Base-by-base conservation (phyloP, 2,329 filamentous ascomycete genomes). In the Torrubiella hemipterigena region DNA sequence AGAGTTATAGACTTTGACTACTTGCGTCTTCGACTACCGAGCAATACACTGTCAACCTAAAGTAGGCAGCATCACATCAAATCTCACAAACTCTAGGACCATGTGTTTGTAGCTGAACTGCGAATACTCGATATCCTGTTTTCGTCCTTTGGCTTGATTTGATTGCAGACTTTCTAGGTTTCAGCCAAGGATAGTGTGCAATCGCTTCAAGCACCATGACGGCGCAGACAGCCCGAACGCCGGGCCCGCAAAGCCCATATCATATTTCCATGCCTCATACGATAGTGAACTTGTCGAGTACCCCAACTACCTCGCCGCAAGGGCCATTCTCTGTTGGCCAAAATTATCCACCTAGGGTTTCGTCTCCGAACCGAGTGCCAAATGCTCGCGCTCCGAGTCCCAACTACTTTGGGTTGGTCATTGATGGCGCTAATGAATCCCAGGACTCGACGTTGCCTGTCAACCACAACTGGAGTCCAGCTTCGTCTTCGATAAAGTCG, bases 371-470 rank as follows among this genome's bases (percentile, higher is more conserved):
- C 17, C 47, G 53, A 24, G 34, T 44, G 5, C 34, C 46, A 3
- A 59, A 64, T 24, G 48, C 47, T 12, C 61, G 65, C 38, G 58
- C 68, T 2, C 59, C 75, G 8, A 89, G 83, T 50, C 83, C 85
- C 10, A 93, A 87, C 51, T 94, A 94, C 55, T 94, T 94, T 51
- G 82, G 81, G 34, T 72, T 93, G 37, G 63, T 76, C 18, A 59
- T 83, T 39, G 77, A 85, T 36, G 52, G 72, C 14, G 55, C 59
- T 27, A 63, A 57, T 33, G 75, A 82, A 38, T 63, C 69, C 16
- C 68, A 76, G 38, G 76, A 78, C 32, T 79, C 77, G 3, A 70
- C 67, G 5, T 64, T 65, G 20, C 63, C 81, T 38, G 67, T 76
- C 2, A 73, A 73, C 34, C 73, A 75, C 41, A 82, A 82, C 53